Conservation (phyloP, 345 rosid species). For the Zanthoxylum bungeanum region DNA sequence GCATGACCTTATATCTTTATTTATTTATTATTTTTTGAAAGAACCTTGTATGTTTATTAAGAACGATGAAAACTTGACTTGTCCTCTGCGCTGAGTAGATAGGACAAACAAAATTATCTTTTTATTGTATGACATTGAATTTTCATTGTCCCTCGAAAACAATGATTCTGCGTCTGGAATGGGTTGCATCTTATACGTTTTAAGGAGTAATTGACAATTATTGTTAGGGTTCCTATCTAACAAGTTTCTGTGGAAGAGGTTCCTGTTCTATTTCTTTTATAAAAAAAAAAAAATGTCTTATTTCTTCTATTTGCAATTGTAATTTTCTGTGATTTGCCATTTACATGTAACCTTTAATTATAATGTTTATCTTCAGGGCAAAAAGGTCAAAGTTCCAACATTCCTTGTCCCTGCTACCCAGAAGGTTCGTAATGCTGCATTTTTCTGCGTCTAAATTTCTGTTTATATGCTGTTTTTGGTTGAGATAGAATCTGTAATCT, state of each 20-base stretch:
- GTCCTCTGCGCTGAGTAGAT: not conserved
- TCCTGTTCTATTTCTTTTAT: not conserved
- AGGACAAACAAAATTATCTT: not conserved
- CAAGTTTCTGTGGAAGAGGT: not conserved
- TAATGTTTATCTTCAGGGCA: slow-evolving; percentile 54
- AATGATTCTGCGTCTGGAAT: not conserved
- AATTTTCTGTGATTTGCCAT: too few relatives aligned
- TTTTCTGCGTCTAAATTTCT: not conserved
- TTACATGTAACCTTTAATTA: not conserved
- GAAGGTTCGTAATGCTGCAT: slow-evolving; percentile 43
- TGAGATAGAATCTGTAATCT: not conserved
- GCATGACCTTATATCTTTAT: not conserved
- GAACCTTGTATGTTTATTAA: not conserved
- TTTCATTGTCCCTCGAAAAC: not conserved
- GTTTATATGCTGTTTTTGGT: not conserved
- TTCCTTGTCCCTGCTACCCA: slow-evolving; percentile 98
- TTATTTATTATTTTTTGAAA: too few relatives aligned
- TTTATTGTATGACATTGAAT: not conserved
- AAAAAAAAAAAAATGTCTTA: too few relatives aligned
- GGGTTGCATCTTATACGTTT: not conserved
- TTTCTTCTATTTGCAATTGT: not conserved
- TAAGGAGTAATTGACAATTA: too few relatives aligned
- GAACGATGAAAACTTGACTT: not conserved
- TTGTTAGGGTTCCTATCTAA: too few relatives aligned
- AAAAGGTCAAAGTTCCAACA: slow-evolving; percentile 89